phyloP scores from a whole-genome alignment of 2,329 filamentous ascomycete genomes.

The Trichophyton schoenleinii region DNA sequence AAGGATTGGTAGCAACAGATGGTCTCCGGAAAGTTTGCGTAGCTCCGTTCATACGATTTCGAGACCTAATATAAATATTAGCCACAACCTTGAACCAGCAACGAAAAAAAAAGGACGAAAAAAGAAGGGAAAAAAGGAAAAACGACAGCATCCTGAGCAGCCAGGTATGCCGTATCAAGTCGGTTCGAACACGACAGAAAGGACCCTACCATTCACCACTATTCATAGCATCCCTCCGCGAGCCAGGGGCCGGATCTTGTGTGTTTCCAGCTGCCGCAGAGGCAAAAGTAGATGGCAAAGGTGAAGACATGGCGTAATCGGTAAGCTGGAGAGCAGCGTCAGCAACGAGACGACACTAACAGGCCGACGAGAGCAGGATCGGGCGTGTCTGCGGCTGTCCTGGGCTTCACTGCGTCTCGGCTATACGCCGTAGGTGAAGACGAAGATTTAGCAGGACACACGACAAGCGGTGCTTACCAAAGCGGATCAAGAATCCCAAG shows the following conservation, averaged over 20 bases:
- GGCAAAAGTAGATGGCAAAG: slow-evolving; percentile 71
- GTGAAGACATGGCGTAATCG: slow-evolving; percentile 49
- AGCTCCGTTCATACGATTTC: slow-evolving; percentile 50
- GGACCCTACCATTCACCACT: slow-evolving; percentile 60
- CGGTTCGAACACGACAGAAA: neutral
- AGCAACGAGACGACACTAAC: slow-evolving; percentile 5
- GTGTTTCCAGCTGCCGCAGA: slow-evolving; percentile 69
- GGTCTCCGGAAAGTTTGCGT: slow-evolving; percentile 56
- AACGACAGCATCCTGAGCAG: neutral
- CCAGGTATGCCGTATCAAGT: too few species aligned
- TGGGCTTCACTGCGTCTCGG: neutral
- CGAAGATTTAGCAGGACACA: slow-evolving; percentile 5
- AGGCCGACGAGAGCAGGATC: neutral
- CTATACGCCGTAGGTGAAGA: neutral
- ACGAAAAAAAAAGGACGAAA: neutral
- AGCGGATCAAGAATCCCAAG: neutral
- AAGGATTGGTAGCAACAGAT: slow-evolving; percentile 45
- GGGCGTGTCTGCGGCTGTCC: neutral
- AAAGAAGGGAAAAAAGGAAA: neutral
- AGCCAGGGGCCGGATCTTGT: slow-evolving; percentile 47
- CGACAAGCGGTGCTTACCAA: slow-evolving; percentile 5
- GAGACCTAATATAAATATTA: slow-evolving; percentile 33
- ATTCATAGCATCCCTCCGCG: slow-evolving; percentile 45
- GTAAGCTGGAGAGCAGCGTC: slow-evolving; percentile 8
- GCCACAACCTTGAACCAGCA: neutral